Evolutionary conservation across 495 filamentous ascomycete genomes (phyloP).

Genomic region (Hyaloscypha hepaticicola): DNA sequence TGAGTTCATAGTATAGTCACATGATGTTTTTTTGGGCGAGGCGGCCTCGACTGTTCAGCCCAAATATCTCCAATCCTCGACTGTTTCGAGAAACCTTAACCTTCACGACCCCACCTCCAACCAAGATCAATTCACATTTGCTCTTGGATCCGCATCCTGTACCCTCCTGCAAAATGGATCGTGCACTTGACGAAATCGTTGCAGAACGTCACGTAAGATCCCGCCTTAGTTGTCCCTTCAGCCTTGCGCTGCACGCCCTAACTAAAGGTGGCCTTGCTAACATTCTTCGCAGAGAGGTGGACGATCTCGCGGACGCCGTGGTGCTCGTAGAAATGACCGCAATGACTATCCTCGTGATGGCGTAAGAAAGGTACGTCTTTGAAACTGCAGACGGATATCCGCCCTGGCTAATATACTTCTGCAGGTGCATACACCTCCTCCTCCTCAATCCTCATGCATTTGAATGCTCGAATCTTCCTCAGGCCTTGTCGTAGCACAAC

Average conservation of each 20-base stretch:
- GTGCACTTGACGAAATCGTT: conserved; percentile 82
- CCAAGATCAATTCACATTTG: background rate
- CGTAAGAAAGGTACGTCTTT: conserved; percentile 68
- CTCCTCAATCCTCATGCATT: conserved; percentile 35
- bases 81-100: background rate
- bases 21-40: background rate
- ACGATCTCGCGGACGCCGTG: conserved; percentile 39
- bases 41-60: background rate
- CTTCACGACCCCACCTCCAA: background rate
- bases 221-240: conserved; percentile 5
- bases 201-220: conserved; percentile 73
- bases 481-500: conserved; percentile 21
- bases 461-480: conserved; percentile 37
- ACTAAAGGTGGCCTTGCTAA: conserved; percentile 4
- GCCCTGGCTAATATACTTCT: background rate
- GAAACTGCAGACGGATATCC: background rate
- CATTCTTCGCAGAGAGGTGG: conserved; percentile 26
- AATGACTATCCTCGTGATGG: conserved; percentile 68
- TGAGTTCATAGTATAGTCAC: conserved; percentile 24
- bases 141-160: background rate
- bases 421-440: conserved; percentile 41
- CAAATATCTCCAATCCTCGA: background rate
- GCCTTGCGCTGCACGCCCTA: conserved; percentile 8
- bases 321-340: conserved; percentile 55
- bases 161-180: conserved; percentile 57